Percentiles rank a stretch among this genome's conserved stretches.
phyloP scores from a whole-genome alignment of 1,139 yeast species.

The Hemisphaericaspora subhashii region DNA sequence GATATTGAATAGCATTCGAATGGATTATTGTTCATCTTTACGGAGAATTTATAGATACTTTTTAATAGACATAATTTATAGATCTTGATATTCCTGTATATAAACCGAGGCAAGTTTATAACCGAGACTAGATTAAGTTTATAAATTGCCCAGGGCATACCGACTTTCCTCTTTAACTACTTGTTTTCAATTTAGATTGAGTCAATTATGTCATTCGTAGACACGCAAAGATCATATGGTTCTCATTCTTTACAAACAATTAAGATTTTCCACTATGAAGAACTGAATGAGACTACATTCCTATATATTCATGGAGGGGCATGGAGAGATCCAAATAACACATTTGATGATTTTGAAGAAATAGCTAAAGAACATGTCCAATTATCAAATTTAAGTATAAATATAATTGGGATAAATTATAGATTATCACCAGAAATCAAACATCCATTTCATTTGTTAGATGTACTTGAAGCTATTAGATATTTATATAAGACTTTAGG shows the following conservation, averaged over 20 bases:
- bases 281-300: slow-evolving; percentile 19
- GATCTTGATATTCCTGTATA: not conserved
- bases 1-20: too few species aligned
- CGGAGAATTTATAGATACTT: too few species aligned
- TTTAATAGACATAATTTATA: not conserved
- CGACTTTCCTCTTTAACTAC: too few species aligned
- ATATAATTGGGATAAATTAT: slow-evolving; percentile 58
- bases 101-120: too few species aligned
- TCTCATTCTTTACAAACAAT: slow-evolving; percentile 23
- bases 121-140: too few species aligned
- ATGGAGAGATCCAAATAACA: slow-evolving; percentile 73
- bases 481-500: slow-evolving; percentile 21
- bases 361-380: slow-evolving; percentile 23
- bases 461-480: slow-evolving; percentile 49
- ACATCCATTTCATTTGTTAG: slow-evolving; percentile 67
- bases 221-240: slow-evolving; percentile 21
- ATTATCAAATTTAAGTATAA: slow-evolving; percentile 13
- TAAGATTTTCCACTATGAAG: slow-evolving; percentile 20
- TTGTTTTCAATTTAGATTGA: too few species aligned
- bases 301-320: slow-evolving; percentile 86
- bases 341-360: slow-evolving; percentile 53
- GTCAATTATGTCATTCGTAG: not conserved
- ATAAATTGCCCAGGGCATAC: too few species aligned
- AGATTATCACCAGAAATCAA: slow-evolving; percentile 61
- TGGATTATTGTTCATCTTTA: too few species aligned